A percentile compares a stretch with the other conserved stretches of the same genome.
Evolutionary conservation across 2,329 filamentous ascomycete genomes (phyloP).

Genomic region (Fusarium chuoi): DNA sequence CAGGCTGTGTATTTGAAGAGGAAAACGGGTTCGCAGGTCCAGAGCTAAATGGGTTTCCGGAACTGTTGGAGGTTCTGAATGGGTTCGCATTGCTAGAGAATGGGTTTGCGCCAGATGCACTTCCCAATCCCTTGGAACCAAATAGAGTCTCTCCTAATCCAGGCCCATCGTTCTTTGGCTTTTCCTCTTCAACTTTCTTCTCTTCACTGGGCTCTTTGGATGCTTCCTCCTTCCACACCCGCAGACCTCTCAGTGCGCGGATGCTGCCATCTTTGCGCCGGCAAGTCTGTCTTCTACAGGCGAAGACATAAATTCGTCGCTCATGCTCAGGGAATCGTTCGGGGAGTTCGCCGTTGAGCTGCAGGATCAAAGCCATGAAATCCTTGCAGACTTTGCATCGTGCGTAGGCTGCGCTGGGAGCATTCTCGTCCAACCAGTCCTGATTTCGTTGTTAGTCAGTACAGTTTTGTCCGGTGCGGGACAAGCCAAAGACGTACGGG

Average conservation of each 20-base stretch:
- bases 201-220: slow-evolving; percentile 43
- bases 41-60: slow-evolving; percentile 47
- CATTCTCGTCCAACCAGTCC: slow-evolving; percentile 83
- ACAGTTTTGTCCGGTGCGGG: not conserved
- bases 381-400: slow-evolving; percentile 89
- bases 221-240: slow-evolving; percentile 58
- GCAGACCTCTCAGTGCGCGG: slow-evolving; percentile 76
- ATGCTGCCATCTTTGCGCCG: slow-evolving; percentile 85
- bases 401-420: slow-evolving; percentile 80
- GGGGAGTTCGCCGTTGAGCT: slow-evolving; percentile 90
- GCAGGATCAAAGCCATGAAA: slow-evolving; percentile 84
- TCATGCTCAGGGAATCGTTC: slow-evolving; percentile 89
- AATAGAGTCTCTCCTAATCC: slow-evolving; percentile 76
- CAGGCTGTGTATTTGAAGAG: slow-evolving; percentile 47
- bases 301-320: slow-evolving; percentile 86
- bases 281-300: slow-evolving; percentile 81
- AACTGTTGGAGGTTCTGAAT: slow-evolving; percentile 53
- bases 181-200: slow-evolving; percentile 48
- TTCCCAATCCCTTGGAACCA: slow-evolving; percentile 64
- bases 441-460: slow-evolving; percentile 50
- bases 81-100: slow-evolving; percentile 67
- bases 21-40: slow-evolving; percentile 46
- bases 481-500: slow-evolving; percentile 70
- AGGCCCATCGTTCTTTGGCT: slow-evolving; percentile 50
- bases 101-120: slow-evolving; percentile 62